These are phyloP conservation scores for Aspergillus quadricinctus DNA, from an alignment of 2,329 filamentous ascomycete species.

Conservation along the genomic window DNA sequence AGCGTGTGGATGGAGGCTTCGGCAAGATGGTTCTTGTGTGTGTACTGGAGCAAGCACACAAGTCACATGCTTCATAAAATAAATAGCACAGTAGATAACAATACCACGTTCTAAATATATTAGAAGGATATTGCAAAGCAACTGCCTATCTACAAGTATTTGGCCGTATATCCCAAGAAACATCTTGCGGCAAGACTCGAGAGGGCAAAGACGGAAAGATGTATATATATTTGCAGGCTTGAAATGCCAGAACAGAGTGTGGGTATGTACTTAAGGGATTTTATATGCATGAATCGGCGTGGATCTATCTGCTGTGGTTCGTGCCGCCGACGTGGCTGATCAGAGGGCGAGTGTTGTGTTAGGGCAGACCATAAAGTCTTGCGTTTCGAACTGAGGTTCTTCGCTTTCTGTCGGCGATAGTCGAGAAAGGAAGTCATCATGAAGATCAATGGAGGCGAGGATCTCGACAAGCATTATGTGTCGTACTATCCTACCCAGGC, in stretches of 20 bases:
- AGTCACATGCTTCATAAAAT: not conserved
- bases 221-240: not conserved
- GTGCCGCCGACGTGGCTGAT: not conserved
- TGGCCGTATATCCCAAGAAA: not conserved
- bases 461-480: too few relatives aligned
- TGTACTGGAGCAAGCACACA: not conserved
- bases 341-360: not conserved
- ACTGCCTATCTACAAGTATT: not conserved
- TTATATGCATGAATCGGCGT: not conserved
- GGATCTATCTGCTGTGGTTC: not conserved
- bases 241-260: too few relatives aligned
- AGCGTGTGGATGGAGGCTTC: too few relatives aligned
- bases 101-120: too few relatives aligned
- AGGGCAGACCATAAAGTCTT: not conserved
- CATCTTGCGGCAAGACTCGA: too few relatives aligned
- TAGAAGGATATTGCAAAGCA: too few relatives aligned
- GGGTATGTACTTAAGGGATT: not conserved
- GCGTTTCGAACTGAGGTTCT: not conserved
- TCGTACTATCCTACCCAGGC: too few relatives aligned
- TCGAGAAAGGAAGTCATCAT: too few relatives aligned
- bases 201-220: not conserved
- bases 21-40: not conserved
- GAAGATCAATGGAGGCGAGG: not conserved
- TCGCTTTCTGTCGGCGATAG: too few relatives aligned
- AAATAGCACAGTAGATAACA: not conserved